Percentiles rank a stretch among this genome's conserved stretches.
These are phyloP conservation scores for Xylaria arbuscula DNA, from an alignment of 2,329 filamentous ascomycete species.

Conservation along the genomic window DNA sequence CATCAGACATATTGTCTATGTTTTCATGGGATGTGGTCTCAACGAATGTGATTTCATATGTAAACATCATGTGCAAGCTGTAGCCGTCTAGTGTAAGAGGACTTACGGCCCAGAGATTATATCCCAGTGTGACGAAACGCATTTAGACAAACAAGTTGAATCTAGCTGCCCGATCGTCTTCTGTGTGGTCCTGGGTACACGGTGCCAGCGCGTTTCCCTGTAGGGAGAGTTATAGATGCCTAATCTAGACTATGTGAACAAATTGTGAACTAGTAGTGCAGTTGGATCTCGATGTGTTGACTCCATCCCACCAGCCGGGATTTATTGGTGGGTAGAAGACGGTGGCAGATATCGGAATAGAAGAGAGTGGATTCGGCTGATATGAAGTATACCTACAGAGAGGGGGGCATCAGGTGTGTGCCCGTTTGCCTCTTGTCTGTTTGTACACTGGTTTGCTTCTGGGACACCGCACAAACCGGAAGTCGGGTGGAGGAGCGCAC, in stretches of 20 bases:
- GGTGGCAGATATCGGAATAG: too few relatives aligned
- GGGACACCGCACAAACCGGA: neutral
- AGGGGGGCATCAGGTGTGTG: too few relatives aligned
- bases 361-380: neutral
- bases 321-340: neutral
- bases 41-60: constrained; percentile 25
- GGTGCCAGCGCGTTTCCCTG: too few relatives aligned
- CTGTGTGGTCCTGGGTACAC: neutral
- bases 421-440: constrained; percentile 1
- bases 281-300: neutral
- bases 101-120: neutral
- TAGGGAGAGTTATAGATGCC: too few relatives aligned
- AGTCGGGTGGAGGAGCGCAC: too few relatives aligned
- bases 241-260: too few relatives aligned
- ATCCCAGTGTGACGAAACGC: neutral
- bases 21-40: constrained; percentile 14
- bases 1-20: neutral
- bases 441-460: neutral
- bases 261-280: too few relatives aligned
- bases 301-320: neutral
- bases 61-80: constrained; percentile 17
- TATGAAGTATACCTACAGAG: neutral
- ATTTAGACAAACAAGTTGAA: neutral
- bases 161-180: neutral
- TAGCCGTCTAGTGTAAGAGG: neutral